These are phyloP conservation scores for Phascolomyces articulosus DNA, from an alignment of 371 early-diverging fungal genomes.

Conservation along the genomic window DNA sequence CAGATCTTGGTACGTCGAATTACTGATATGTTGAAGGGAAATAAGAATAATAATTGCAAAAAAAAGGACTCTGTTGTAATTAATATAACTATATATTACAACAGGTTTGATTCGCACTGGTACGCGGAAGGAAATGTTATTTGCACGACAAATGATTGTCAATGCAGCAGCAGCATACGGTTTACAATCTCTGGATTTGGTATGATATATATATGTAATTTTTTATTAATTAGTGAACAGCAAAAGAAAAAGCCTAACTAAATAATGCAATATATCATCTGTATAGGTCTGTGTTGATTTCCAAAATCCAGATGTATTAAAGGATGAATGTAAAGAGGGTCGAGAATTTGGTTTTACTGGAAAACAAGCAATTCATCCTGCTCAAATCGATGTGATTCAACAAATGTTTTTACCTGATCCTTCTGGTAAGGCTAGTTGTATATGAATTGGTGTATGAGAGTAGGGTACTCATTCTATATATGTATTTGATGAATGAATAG, in stretches of 20 bases:
- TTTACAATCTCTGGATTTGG: constrained; percentile 90
- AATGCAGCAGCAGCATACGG: constrained; percentile 85
- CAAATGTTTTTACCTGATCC: constrained; percentile 73
- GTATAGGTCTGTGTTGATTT: constrained; percentile 83
- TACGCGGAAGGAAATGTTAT: constrained; percentile 74
- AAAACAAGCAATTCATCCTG: constrained; percentile 94
- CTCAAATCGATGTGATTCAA: constrained; percentile 86
- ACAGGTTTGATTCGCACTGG: constrained; percentile 75
- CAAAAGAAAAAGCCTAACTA: too few relatives aligned
- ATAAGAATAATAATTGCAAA: too few relatives aligned
- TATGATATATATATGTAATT: too few relatives aligned
- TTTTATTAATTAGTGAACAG: too few relatives aligned
- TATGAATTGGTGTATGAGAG: not conserved
- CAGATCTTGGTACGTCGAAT: constrained; percentile 62
- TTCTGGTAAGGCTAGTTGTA: constrained; percentile 47
- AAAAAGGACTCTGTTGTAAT: not conserved
- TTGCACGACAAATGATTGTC: constrained; percentile 77
- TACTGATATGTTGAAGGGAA: not conserved
- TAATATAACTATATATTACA: too few relatives aligned
- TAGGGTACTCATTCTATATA: not conserved
- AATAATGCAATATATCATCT: too few relatives aligned
- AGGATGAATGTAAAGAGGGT: constrained; percentile 86
- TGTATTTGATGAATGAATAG: too few relatives aligned
- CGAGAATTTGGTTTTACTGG: constrained; percentile 92
- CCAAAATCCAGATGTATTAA: constrained; percentile 63